These are phyloP conservation scores for Tolypocladium guangdongense DNA, from an alignment of 2,329 filamentous ascomycete genomes.

Conservation along the genomic window DNA sequence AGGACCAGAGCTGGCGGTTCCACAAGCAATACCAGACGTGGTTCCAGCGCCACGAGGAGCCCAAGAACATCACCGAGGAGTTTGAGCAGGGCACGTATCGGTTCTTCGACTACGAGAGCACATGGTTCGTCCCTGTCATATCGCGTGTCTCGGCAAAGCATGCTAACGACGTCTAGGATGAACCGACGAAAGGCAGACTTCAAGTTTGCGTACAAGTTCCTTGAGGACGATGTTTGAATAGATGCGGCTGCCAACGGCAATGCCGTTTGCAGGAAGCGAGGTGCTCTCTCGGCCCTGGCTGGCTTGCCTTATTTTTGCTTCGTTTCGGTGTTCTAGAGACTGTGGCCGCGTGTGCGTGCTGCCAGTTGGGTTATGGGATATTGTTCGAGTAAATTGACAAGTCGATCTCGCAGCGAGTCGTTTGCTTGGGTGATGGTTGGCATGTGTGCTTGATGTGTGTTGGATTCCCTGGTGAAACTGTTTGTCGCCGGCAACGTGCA, in stretches of 20 bases:
- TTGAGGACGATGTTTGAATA: slow-evolving; percentile 62
- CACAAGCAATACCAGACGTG: slow-evolving; percentile 99
- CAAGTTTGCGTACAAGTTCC: slow-evolving; percentile 95
- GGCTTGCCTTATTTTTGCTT: neutral
- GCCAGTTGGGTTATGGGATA: neutral
- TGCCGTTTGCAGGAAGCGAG: neutral
- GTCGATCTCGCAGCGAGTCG: neutral
- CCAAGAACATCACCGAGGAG: slow-evolving; percentile 96
- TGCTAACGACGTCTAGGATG: slow-evolving; percentile 58
- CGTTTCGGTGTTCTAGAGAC: neutral
- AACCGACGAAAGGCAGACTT: slow-evolving; percentile 96
- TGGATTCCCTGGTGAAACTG: neutral
- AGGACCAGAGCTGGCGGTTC: slow-evolving; percentile 97
- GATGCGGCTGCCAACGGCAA: neutral
- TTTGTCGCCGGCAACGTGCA: neutral
- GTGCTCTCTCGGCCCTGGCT: neutral
- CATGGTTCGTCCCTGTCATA: slow-evolving; percentile 57
- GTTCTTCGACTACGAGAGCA: slow-evolving; percentile 99
- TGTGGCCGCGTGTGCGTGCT: neutral
- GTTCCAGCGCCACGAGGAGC: slow-evolving; percentile 98
- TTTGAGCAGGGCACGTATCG: slow-evolving; percentile 98
- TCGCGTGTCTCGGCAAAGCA: neutral
- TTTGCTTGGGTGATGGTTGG: neutral
- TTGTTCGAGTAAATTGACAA: neutral
- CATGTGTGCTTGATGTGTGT: neutral